Percentiles rank a stretch among this genome's conserved stretches.
Conservation (phyloP, 768 basidiomycete species). For the Boletus reticulatus region DNA sequence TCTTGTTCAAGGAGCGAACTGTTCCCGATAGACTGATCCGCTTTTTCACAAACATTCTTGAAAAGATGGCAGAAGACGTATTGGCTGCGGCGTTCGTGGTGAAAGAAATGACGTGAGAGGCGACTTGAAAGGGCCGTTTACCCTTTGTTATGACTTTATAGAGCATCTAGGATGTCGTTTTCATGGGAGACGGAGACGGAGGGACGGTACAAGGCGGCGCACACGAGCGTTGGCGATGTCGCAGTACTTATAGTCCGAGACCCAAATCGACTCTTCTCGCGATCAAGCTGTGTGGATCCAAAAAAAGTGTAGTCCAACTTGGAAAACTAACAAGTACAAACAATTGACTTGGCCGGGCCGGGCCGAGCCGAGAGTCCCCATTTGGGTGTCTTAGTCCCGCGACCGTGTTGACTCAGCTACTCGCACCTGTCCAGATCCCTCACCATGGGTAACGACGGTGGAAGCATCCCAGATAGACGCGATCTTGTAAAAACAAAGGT, state of each 20-base stretch:
- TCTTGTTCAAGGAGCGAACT: constrained; percentile 26
- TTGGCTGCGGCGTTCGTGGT: constrained; percentile 31
- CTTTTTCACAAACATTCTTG: constrained; percentile 31
- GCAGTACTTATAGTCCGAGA: constrained; percentile 5
- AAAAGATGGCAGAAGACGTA: constrained; percentile 31
- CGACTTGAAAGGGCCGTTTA: constrained; percentile 55
- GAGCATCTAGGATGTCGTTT: constrained; percentile 23
- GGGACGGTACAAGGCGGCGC: not conserved
- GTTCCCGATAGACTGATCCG: constrained; percentile 32
- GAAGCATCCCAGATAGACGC: constrained; percentile 81
- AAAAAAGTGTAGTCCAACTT: constrained; percentile 16
- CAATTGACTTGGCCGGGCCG: too few species aligned
- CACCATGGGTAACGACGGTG: constrained; percentile 85
- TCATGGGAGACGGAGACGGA: constrained; percentile 16
- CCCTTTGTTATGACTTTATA: constrained; percentile 39
- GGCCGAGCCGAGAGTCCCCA: too few species aligned
- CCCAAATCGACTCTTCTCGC: constrained; percentile 3
- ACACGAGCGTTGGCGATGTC: constrained; percentile 1
- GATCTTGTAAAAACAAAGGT: constrained; percentile 73
- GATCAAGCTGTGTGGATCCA: not conserved
- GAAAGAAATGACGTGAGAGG: constrained; percentile 37
- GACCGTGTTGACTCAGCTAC: too few species aligned
- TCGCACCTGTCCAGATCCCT: not conserved
- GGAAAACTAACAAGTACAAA: constrained; percentile 25
- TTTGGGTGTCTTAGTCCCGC: too few species aligned